Percentiles rank a stretch among this genome's conserved stretches.
phyloP scores from a whole-genome alignment of 176 grass and related monocot species.

The Echinochloa phyllopogon region DNA sequence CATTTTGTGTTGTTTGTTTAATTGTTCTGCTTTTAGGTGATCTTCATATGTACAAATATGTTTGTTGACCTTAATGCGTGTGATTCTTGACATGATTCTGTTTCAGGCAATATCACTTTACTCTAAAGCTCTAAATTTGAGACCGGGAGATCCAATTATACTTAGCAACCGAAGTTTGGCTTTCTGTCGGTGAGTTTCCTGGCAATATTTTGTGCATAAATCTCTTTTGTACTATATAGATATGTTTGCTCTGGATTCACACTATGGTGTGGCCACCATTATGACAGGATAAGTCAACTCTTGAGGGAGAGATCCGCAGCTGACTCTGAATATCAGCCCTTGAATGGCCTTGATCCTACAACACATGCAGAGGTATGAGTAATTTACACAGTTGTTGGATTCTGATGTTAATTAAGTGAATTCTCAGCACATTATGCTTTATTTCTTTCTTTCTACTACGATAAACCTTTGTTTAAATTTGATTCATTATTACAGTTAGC shows the following conservation, averaged over 20 bases:
- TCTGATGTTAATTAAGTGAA: conserved; percentile 38
- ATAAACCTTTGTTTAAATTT: conserved; percentile 13
- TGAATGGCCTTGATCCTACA: conserved; percentile 98
- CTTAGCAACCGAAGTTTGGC: conserved; percentile 88
- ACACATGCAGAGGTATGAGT: conserved; percentile 89
- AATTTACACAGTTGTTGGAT: neutral
- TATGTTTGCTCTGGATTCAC: conserved; percentile 45
- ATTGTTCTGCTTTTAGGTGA: conserved; percentile 18
- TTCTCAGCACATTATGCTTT: conserved; percentile 8
- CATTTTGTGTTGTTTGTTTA: conserved; percentile 21
- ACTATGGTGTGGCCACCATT: conserved; percentile 25
- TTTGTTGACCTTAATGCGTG: conserved; percentile 22
- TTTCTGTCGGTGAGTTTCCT: conserved; percentile 84
- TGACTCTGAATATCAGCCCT: conserved; percentile 83
- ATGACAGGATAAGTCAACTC: conserved; percentile 72
- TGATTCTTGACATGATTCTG: conserved; percentile 46
- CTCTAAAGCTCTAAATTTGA: conserved; percentile 82
- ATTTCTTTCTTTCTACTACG: conserved; percentile 13
- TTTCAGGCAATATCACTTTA: conserved; percentile 83
- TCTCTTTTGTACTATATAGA: conserved; percentile 26
- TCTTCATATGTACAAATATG: conserved; percentile 27
- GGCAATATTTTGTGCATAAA: conserved; percentile 22
- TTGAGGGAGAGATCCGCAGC: conserved; percentile 83
- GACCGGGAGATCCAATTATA: conserved; percentile 77
- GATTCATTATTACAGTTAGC: conserved; percentile 65